Evolutionary conservation across 768 basidiomycete species (phyloP), one percentile per base, ranked within the genome.

Genomic region (Mycena vitilis): DNA sequence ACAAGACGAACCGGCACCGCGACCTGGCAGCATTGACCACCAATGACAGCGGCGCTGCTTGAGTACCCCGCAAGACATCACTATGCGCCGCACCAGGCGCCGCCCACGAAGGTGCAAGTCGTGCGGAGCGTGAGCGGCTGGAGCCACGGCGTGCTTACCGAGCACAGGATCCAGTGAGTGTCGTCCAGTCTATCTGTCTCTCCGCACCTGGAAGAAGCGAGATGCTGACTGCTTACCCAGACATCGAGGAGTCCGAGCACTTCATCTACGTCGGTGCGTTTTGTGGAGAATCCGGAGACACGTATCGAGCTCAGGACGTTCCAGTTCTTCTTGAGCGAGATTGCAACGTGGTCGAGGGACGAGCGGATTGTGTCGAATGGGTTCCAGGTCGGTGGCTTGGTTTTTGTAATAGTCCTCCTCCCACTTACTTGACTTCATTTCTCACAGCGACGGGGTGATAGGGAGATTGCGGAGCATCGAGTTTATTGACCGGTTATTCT

Each of bases 381-480:
- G 2, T 95, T 98, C 77, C 92, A 95, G 82, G 94, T 93, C 70
- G 12, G 75, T 74, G 12, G 48, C 18, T n/a, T 60, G n/a, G 16
- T 12, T 34, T n/a, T 25, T 22, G 12, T n/a, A n/a, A n/a, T n/a
- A 20, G 52, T 52, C 42, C 2, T 18, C 4, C 34, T 56, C 63
- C 71, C 66, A 44, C 9, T 56, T 38, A 9, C 34, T 40, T 56
- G 5, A n/a, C 3, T n/a, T n/a, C n/a, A 30, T 38, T 57, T 68
- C 7, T n/a, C 49, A 34, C 74, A 95, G 93, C 91, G 94, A 88
- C 90, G 98, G 57, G 82, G 95, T 23, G 95, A 98, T 75, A 87
- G 94, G 56, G 88, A 91, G 74, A 86, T 97, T n/a, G 95, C 95
- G 40, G 98, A 99, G 69, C 98, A 99, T 74, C n/a, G 96, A 98